Percentiles rank a stretch among this genome's conserved stretches.
Conservation (phyloP, 1,139 yeast genomes). For the Magnusiomyces tetraspermus region DNA sequence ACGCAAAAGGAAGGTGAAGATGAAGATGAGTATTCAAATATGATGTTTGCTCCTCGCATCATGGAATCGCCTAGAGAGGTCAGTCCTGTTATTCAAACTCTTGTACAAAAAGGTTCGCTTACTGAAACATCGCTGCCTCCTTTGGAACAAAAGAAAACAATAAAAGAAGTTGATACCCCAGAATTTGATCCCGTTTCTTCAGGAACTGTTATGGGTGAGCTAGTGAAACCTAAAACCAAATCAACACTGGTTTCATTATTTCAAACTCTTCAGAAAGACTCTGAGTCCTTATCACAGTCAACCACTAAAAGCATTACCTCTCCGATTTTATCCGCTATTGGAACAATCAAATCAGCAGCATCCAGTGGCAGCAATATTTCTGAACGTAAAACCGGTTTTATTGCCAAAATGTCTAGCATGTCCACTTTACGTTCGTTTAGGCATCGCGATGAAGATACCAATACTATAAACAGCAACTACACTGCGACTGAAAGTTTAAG, state of each 20-base stretch:
- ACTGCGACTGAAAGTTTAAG: not conserved
- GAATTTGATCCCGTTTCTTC: not conserved
- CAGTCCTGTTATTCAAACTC: not conserved
- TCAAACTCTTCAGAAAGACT: not conserved
- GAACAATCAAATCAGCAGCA: not conserved
- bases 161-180: not conserved
- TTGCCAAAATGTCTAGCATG: not conserved
- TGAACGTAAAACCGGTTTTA: not conserved
- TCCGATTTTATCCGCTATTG: not conserved
- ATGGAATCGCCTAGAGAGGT: not conserved
- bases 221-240: not conserved
- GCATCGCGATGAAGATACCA: not conserved
- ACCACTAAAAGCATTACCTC: not conserved
- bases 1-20: not conserved
- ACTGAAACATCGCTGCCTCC: not conserved
- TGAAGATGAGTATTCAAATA: not conserved
- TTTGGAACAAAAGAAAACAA: not conserved
- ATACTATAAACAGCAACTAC: not conserved
- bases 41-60: not conserved
- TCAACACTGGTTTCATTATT: constrained; percentile 5
- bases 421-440: constrained; percentile 1
- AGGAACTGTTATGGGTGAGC: not conserved
- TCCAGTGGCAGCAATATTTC: not conserved
- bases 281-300: not conserved
- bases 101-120: not conserved